These are phyloP conservation scores for Monosporozyma aerobia DNA, from an alignment of 805 yeast genomes.

Conservation along the genomic window DNA sequence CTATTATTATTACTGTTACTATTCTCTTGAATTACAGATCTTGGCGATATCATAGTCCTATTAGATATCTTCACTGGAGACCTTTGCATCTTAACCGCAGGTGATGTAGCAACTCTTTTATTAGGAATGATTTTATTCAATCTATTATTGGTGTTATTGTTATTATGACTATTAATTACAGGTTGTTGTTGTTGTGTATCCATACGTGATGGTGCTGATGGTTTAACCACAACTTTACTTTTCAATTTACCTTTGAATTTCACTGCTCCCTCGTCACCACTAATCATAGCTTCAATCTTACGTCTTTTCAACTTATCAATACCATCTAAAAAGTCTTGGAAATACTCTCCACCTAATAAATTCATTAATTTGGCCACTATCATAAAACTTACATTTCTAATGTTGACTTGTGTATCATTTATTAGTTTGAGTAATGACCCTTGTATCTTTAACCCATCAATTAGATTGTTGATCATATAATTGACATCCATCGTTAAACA, in stretches of 20 bases:
- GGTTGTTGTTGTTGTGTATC: not conserved
- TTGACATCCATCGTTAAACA: not conserved
- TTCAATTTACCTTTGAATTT: not conserved
- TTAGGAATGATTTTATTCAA: constrained; percentile 39
- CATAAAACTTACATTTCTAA: constrained; percentile 69
- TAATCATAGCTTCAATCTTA: constrained; percentile 54
- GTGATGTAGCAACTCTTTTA: constrained; percentile 64
- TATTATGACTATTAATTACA: not conserved
- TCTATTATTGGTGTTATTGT: not conserved
- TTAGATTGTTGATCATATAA: not conserved
- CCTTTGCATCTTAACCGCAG: constrained; percentile 28
- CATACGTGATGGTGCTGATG: constrained; percentile 20
- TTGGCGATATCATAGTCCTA: not conserved
- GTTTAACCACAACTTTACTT: constrained; percentile 38
- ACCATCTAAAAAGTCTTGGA: constrained; percentile 51
- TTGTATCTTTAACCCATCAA: not conserved
- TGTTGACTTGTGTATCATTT: constrained; percentile 75
- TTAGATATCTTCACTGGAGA: not conserved
- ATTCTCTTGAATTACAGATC: not conserved
- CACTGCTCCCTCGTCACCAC: constrained; percentile 17
- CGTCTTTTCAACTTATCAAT: constrained; percentile 67
- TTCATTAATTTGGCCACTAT: constrained; percentile 75
- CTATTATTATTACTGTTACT: not conserved
- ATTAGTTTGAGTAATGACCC: constrained; percentile 31
- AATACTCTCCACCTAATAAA: constrained; percentile 64